Base-by-base conservation (phyloP, 2,329 filamentous ascomycete species). In the Alternaria arbusti region DNA sequence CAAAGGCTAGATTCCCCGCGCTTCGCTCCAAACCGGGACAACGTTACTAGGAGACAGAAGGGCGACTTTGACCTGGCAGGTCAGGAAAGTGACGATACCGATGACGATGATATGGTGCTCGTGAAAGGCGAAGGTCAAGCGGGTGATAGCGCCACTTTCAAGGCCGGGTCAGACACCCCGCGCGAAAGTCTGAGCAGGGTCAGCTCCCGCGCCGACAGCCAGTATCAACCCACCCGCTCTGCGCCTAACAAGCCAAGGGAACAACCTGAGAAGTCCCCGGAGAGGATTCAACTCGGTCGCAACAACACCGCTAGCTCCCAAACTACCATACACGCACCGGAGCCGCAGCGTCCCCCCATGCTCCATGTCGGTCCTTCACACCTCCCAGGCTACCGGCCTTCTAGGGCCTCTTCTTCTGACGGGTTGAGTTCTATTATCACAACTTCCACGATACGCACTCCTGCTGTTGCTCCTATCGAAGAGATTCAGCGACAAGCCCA, bases 341-440 rank as follows among this genome's bases (percentile, higher is more conserved):
- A 76, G 52, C 67, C 77, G n/a, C 74, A 76, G 57, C 76, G 79
- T 13, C 79, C 82, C 11, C 79, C 81, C 10, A 71, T 84, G 68
- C 70, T 81, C 7, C 78, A 81, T 26, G 77, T 84, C 22, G 82
- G 82, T 20, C 75, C 79, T 49, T 85, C 83, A 22, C 83, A 85
- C 67, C 69, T 85, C n/a, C 83, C 84, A 4, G 82, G 82, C 11
- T 84, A 80, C 59, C 77, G 80, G n/a, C 75, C 80, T 25, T 85
- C 83, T 9, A 72, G 82, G 54, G 75, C 82, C 3, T 83, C 82
- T 3, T 84, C 83, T 12, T 82, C 81, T 9, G 82, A 84, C 66
- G 82, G 80, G 11, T 36, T 81, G 26, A 81, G 79, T 65, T 81
- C 79, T 12, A 64, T 79, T 43, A 67, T 74, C 17, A 81, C 78